A percentile compares a stretch with the other conserved stretches of the same genome.
phyloP scores from a whole-genome alignment of 345 rosid genomes.

The Linum tenue region DNA sequence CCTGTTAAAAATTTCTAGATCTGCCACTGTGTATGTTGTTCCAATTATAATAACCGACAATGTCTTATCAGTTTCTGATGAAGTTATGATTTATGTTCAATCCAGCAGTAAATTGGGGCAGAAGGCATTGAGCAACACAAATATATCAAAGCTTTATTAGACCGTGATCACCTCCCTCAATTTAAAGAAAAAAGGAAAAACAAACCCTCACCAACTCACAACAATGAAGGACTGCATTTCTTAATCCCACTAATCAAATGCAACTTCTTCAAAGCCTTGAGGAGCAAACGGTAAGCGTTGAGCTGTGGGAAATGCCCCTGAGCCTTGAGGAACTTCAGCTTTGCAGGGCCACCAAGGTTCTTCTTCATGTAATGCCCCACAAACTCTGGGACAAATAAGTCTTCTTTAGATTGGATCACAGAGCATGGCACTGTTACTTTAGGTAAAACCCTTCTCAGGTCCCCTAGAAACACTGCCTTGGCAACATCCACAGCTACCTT shows the following conservation, averaged over 20 bases:
- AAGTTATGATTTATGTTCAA: no score
- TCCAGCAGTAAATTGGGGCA: no score
- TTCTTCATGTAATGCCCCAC: constrained; percentile 24
- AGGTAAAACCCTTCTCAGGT: constrained; percentile 18
- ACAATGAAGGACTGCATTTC: not conserved
- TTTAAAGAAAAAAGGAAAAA: no score
- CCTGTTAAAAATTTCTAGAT: no score
- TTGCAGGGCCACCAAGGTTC: constrained; percentile 16
- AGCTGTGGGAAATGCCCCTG: constrained; percentile 28
- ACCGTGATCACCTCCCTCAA: no score
- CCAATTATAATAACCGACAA: no score
- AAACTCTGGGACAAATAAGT: constrained; percentile 15
- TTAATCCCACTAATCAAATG: not conserved
- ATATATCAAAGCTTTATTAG: no score
- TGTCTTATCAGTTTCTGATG: no score
- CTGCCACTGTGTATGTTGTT: no score
- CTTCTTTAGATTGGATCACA: constrained; percentile 23
- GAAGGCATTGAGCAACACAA: no score
- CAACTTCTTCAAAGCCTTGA: constrained; percentile 10
- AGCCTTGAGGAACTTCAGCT: constrained; percentile 16
- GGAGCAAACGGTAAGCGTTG: constrained; percentile 18
- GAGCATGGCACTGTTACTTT: constrained; percentile 24
- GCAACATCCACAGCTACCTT: constrained; percentile 12
- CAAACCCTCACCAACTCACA: no score
- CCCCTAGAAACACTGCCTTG: constrained; percentile 20